Base-by-base conservation (phyloP, 1,284 basidiomycete species). In the Puccinia triticina region DNA sequence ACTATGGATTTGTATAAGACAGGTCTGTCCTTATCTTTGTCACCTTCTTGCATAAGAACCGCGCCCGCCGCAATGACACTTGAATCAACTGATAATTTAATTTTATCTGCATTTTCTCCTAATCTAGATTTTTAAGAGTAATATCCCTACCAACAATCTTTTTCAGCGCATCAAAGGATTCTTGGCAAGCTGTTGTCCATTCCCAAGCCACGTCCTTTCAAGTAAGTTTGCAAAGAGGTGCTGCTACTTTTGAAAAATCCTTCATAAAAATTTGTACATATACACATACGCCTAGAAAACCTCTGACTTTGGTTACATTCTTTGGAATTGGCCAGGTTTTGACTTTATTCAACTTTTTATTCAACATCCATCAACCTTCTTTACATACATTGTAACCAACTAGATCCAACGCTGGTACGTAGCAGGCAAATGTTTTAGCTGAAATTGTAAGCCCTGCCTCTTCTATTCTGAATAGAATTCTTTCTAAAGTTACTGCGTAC, bases 261-360 rank as follows among this genome's bases (percentile, higher is more conserved):
- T 61, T 1, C 12, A 77, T 77, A 26, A 66, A 77, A n/a, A 77
- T 77, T 43, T 32, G 64, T 1, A 77, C 55, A 40, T 77, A 77
- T 16, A 77, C 55, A 61, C 26, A 34, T 1, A 77, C 18, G 0
- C 59, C 55, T 32, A 77, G 43, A 64, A 77, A 77, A 1, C 75
- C 37, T 3, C 55, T 32, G 1, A 77, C 23, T n/a, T 77, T 57
- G 5, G 8, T 66, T 1, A 0, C 1, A 76, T 59, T 64, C n/a
- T 4, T 34, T 12, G 75, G 75, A 21, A 0, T 34, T 5, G 75
- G 76, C 76, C 76, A 77, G 37, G 8, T 66, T n/a, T 46, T 0
- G 16, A 48, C 34, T 67, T n/a, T n/a, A n/a, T n/a, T n/a, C n/a
- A n/a, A n/a, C n/a, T n/a, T n/a, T n/a, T n/a, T n/a, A n/a, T n/a